Evolutionary conservation across 345 rosid species (phyloP).

Genomic region (Gossypioides kirkii): DNA sequence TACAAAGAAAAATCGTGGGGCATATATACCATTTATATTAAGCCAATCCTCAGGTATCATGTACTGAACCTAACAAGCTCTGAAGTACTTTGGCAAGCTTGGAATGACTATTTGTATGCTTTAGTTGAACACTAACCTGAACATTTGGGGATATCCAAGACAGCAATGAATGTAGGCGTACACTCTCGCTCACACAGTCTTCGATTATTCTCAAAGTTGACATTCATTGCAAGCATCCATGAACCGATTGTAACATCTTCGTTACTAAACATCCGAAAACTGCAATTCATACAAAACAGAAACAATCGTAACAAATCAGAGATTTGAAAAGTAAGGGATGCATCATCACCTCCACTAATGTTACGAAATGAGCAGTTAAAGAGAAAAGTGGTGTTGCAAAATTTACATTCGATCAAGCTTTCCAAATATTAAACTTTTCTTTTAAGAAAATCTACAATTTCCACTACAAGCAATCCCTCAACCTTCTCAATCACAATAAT

Average conservation of each 20-base stretch:
- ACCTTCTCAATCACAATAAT: neutral
- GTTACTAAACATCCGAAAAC: constrained; percentile 93
- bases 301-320: neutral
- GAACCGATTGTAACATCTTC: constrained; percentile 93
- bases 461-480: neutral
- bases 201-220: constrained; percentile 66
- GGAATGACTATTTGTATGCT: neutral
- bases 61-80: neutral
- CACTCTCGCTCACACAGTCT: constrained; percentile 63
- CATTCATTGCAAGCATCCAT: constrained; percentile 98
- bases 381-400: neutral
- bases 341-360: neutral
- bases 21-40: neutral
- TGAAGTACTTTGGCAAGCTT: neutral
- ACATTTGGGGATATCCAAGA: constrained; percentile 94
- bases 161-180: constrained; percentile 56
- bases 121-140: constrained; percentile 53
- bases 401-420: neutral
- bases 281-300: constrained; percentile 22
- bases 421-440: neutral
- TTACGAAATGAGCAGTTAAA: neutral
- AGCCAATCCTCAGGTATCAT: neutral
- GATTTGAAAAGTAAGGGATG: neutral
- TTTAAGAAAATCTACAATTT: neutral
- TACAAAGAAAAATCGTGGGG: neutral